These are phyloP conservation scores for Ascosphaera pollenicola DNA, from an alignment of 2,329 filamentous ascomycete species.

Conservation along the genomic window DNA sequence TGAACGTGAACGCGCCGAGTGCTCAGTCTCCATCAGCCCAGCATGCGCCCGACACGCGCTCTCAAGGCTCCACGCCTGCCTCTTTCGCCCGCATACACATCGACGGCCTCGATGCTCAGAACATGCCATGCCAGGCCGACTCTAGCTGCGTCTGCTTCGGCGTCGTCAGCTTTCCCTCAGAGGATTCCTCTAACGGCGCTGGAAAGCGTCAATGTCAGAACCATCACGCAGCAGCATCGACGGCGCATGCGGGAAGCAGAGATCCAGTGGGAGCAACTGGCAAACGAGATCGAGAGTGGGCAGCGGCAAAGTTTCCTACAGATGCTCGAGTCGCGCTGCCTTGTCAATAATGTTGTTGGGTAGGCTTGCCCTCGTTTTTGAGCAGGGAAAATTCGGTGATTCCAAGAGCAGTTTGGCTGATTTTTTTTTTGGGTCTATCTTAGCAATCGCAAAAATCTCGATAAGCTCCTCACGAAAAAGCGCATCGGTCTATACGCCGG, in stretches of 20 bases:
- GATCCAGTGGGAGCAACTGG: conserved; percentile 18
- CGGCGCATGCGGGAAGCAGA: conserved; percentile 18
- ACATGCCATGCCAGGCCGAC: neutral
- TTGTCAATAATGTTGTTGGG: conserved; percentile 26
- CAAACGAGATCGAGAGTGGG: conserved; percentile 21
- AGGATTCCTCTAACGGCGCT: neutral
- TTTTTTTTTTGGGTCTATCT: neutral
- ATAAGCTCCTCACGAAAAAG: conserved; percentile 23
- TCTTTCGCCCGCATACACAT: neutral
- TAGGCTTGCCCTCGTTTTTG: no score
- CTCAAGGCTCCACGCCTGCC: neutral
- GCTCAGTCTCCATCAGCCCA: neutral
- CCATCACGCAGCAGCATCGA: conserved; percentile 17
- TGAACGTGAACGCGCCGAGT: no score
- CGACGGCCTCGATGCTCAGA: neutral
- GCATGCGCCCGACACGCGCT: neutral
- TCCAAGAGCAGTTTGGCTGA: conserved; percentile 4
- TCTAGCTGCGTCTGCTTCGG: no score
- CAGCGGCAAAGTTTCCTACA: conserved; percentile 21
- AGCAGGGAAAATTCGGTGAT: neutral
- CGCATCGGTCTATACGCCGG: conserved; percentile 25
- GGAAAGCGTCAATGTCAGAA: conserved; percentile 7
- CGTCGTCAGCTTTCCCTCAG: neutral
- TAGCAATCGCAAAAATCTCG: conserved; percentile 21
- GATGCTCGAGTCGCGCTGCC: conserved; percentile 23